Evolutionary conservation across 225 moss, liverwort and hornwort genomes (phyloP).

Genomic region (Ulota crispa): DNA sequence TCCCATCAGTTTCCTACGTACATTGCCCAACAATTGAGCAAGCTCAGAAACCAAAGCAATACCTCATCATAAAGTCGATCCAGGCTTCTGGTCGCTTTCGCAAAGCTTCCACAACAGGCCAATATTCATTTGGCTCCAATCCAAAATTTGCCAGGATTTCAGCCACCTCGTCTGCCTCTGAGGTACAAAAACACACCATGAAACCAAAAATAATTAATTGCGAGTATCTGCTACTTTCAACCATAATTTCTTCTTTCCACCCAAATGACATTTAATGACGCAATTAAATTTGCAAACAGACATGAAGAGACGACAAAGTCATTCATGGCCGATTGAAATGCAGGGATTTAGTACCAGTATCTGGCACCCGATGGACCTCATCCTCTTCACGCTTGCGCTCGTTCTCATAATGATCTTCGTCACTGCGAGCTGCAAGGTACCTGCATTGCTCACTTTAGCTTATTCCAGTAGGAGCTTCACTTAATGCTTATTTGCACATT

Average conservation of each 20-base stretch:
- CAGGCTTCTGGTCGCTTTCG: conserved; percentile 90
- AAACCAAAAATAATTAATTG: background rate
- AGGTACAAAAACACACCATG: conserved; percentile 14
- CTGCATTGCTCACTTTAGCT: conserved; percentile 36
- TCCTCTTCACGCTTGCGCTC: conserved; percentile 87
- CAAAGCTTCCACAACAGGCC: conserved; percentile 86
- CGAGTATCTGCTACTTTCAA: background rate
- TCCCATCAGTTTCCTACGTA: background rate
- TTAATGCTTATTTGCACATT: background rate
- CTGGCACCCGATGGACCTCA: conserved; percentile 66
- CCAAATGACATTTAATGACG: background rate
- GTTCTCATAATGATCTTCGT: conserved; percentile 88
- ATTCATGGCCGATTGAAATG: background rate
- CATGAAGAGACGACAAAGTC: background rate
- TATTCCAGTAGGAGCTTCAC: background rate
- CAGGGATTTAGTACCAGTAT: conserved; percentile 56
- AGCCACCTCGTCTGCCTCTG: conserved; percentile 94
- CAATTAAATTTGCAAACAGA: background rate
- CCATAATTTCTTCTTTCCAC: background rate
- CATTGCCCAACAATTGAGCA: background rate
- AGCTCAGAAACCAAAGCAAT: background rate
- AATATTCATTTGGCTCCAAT: conserved; percentile 75
- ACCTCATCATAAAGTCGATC: conserved; percentile 99
- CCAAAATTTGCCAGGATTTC: conserved; percentile 83
- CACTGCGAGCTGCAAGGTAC: conserved; percentile 93